phyloP scores from a whole-genome alignment of 352 stramenopile species.

The Phytopythium chamaehyphon region DNA sequence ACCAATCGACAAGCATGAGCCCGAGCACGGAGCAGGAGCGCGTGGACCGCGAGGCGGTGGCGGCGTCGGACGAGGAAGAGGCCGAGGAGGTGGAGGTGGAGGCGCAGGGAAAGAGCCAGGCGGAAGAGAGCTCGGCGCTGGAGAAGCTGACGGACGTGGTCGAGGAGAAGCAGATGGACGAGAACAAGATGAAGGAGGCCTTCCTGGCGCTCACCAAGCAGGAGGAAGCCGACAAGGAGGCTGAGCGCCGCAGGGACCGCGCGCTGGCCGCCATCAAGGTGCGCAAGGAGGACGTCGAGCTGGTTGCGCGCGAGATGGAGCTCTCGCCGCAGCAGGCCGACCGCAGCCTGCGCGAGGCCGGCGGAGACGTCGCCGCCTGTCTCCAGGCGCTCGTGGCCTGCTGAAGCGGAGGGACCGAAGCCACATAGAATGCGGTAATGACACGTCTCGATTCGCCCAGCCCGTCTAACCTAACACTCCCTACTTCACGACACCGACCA shows the following conservation, averaged over 20 bases:
- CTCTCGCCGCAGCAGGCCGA: constrained; percentile 68
- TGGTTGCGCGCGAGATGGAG: constrained; percentile 79
- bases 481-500: not conserved
- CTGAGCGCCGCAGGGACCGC: constrained; percentile 68
- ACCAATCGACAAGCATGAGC: constrained; percentile 21
- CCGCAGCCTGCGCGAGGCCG: constrained; percentile 77
- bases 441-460: not conserved
- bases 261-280: constrained; percentile 78
- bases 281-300: constrained; percentile 74
- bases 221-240: constrained; percentile 82
- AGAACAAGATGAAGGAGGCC: constrained; percentile 85
- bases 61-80: constrained; percentile 35
- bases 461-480: not conserved
- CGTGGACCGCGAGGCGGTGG: constrained; percentile 7
- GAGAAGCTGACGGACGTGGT: constrained; percentile 84
- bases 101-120: constrained; percentile 70
- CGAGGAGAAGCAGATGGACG: constrained; percentile 87
- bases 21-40: constrained; percentile 20
- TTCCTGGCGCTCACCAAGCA: constrained; percentile 74
- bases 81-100: constrained; percentile 42
- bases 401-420: not conserved
- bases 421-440: not conserved
- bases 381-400: constrained; percentile 48
- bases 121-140: constrained; percentile 77
- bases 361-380: constrained; percentile 68